These are phyloP conservation scores for Trichoderma guizhouense DNA, from an alignment of 2,329 filamentous ascomycete species.

Conservation along the genomic window DNA sequence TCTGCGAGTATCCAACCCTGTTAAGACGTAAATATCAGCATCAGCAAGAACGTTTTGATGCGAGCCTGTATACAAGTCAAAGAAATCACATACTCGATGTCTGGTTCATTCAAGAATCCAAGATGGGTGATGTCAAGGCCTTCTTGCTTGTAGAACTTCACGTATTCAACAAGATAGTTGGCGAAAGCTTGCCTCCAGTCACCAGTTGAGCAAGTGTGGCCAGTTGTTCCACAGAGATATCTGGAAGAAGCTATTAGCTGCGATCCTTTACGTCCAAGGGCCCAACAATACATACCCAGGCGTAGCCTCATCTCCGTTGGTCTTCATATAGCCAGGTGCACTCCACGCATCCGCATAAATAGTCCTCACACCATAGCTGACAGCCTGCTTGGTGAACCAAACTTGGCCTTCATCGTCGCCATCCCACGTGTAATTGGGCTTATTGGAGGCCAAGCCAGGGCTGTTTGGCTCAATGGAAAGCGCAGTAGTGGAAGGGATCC, in stretches of 20 bases:
- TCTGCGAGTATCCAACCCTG: background rate
- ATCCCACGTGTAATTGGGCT: background rate
- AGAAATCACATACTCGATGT: background rate
- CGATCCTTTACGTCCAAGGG: background rate
- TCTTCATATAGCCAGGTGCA: background rate
- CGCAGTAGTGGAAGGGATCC: background rate
- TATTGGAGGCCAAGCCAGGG: background rate
- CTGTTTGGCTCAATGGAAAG: background rate
- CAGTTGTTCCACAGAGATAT: background rate
- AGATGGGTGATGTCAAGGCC: background rate
- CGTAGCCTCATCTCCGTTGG: background rate
- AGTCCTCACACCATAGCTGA: background rate
- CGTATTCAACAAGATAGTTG: background rate
- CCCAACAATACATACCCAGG: background rate
- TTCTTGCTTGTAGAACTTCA: background rate
- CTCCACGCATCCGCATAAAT: background rate
- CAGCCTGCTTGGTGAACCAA: background rate
- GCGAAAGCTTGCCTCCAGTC: background rate
- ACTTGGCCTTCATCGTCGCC: background rate
- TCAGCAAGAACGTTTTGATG: background rate
- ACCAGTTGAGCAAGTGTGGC: background rate
- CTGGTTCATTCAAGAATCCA: background rate
- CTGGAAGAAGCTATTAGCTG: background rate
- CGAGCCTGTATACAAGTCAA: background rate
- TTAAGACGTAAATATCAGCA: background rate